Percentiles rank a stretch among this genome's conserved stretches.
Evolutionary conservation across 371 early-diverging fungal genomes (phyloP).

Genomic region (Apophysomyces trapeziformis): DNA sequence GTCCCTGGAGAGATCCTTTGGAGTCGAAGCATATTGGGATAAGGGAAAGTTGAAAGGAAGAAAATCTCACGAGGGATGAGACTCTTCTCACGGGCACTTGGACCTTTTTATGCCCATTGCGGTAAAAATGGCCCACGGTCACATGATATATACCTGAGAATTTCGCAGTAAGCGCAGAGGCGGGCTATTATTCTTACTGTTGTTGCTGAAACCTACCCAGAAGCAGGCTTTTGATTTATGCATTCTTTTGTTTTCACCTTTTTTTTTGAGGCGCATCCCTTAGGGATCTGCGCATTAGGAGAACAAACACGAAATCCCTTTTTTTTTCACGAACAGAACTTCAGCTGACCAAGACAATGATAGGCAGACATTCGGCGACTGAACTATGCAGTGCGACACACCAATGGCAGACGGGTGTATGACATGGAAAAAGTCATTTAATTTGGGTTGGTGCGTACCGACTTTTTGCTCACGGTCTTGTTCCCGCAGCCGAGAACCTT

Average conservation of each 20-base stretch:
- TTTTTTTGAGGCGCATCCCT: too few species aligned
- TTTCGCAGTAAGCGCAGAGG: too few species aligned
- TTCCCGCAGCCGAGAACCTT: not conserved
- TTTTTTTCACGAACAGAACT: not conserved
- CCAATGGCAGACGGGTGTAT: not conserved
- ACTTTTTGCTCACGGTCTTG: not conserved
- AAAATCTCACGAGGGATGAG: not conserved
- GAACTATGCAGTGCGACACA: conserved; percentile 1
- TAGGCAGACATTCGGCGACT: not conserved
- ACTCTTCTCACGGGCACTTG: not conserved
- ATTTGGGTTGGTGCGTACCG: not conserved
- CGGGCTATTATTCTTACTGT: too few species aligned
- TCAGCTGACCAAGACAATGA: not conserved
- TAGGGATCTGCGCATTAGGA: too few species aligned
- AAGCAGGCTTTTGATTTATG: too few species aligned
- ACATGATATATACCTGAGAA: not conserved
- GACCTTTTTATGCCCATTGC: not conserved
- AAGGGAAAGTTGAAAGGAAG: not conserved
- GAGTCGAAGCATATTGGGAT: not conserved
- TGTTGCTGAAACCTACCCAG: too few species aligned
- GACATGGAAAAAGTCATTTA: not conserved
- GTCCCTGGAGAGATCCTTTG: not conserved
- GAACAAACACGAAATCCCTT: not conserved
- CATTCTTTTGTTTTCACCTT: too few species aligned
- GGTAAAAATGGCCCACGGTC: not conserved